Evolutionary conservation across 345 rosid genomes (phyloP).

Genomic region (Rhodomyrtus tomentosa): DNA sequence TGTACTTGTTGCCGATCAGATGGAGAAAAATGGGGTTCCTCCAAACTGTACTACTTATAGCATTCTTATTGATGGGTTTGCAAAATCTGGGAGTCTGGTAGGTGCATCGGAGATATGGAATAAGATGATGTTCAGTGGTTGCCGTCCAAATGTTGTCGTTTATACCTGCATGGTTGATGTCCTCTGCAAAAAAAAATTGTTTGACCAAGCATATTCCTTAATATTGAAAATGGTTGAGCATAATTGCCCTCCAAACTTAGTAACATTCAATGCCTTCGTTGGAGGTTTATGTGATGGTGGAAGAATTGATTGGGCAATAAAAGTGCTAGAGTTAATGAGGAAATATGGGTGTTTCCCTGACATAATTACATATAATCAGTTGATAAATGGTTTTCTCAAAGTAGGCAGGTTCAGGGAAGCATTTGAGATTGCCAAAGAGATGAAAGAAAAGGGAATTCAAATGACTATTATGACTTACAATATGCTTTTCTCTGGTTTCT

Average conservation of each 20-base stretch:
- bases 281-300: conserved; percentile 56
- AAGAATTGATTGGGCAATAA: conserved; percentile 51
- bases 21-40: conserved; percentile 40
- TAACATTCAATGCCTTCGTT: conserved; percentile 59
- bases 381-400: conserved; percentile 49
- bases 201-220: conserved; percentile 50
- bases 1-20: conserved; percentile 31
- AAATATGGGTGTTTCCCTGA: conserved; percentile 41
- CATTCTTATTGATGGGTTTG: conserved; percentile 61
- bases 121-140: conserved; percentile 57
- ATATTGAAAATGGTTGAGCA: conserved; percentile 44
- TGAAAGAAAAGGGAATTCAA: conserved; percentile 29
- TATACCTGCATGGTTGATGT: conserved; percentile 79
- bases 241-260: conserved; percentile 48
- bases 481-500: conserved; percentile 51
- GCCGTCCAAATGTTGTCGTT: conserved; percentile 63
- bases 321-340: conserved; percentile 42
- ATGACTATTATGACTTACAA: conserved; percentile 52
- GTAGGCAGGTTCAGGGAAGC: conserved; percentile 33
- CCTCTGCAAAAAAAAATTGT: conserved; percentile 55
- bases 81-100: conserved; percentile 45
- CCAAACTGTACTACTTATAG: conserved; percentile 58
- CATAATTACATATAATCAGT: conserved; percentile 55
- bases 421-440: conserved; percentile 32
- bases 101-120: conserved; percentile 77